These are phyloP conservation scores for Blepharisma japonicum DNA, from an alignment of 73 alveolate genomes.

Conservation along the genomic window DNA sequence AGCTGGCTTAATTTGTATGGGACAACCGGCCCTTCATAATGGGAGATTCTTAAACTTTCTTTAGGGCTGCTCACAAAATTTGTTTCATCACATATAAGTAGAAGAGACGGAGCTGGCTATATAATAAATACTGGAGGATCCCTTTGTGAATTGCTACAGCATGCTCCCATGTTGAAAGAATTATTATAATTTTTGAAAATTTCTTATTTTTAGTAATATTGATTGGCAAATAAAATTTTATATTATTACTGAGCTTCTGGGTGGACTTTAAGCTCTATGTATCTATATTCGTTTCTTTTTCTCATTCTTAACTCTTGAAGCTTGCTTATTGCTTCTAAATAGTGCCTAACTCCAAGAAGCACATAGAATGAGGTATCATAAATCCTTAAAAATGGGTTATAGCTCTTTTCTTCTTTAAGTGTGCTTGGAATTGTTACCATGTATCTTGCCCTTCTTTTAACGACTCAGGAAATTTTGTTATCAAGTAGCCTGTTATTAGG, in stretches of 20 bases:
- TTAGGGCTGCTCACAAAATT: too few relatives aligned
- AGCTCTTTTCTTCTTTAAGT: conserved; percentile 8
- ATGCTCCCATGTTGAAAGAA: too few relatives aligned
- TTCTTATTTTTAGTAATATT: too few relatives aligned
- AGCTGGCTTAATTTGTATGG: too few relatives aligned
- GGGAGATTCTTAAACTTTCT: too few relatives aligned
- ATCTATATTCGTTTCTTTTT: conserved; percentile 11
- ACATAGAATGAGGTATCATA: conserved; percentile 18
- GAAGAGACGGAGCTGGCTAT: too few relatives aligned
- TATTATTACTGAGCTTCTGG: neutral
- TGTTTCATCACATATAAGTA: too few relatives aligned
- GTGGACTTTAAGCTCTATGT: conserved; percentile 11
- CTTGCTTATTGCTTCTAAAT: conserved; percentile 4
- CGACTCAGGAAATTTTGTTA: conserved; percentile 3
- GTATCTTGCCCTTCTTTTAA: conserved; percentile 23
- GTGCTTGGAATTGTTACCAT: conserved; percentile 15
- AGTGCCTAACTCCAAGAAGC: conserved; percentile 8
- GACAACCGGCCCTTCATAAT: too few relatives aligned
- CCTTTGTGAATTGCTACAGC: too few relatives aligned
- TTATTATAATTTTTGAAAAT: too few relatives aligned
- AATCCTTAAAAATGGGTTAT: conserved; percentile 28
- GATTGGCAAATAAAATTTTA: neutral
- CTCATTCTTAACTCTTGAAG: conserved; percentile 19
- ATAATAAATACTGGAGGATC: too few relatives aligned
- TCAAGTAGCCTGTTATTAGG: neutral